These are phyloP conservation scores for Sugiyamaella boreocaroliniensis DNA, from an alignment of 805 yeast genomes.

Conservation along the genomic window DNA sequence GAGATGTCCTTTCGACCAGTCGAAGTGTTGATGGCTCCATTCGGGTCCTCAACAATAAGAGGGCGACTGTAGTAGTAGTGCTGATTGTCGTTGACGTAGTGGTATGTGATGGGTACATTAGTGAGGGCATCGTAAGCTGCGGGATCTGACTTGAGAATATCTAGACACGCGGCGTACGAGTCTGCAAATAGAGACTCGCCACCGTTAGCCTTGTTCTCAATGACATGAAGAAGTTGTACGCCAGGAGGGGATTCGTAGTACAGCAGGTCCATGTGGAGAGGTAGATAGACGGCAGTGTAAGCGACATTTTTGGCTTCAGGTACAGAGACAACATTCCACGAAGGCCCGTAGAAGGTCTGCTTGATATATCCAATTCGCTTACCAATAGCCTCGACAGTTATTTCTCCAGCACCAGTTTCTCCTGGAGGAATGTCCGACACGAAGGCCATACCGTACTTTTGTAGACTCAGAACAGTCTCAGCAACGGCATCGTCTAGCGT, in stretches of 20 bases:
- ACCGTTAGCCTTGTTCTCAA: slow-evolving; percentile 42
- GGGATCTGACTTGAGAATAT: slow-evolving; percentile 50
- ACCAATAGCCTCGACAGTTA: slow-evolving; percentile 40
- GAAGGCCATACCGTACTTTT: slow-evolving; percentile 51
- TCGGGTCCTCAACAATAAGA: slow-evolving; percentile 50
- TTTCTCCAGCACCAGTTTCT: slow-evolving; percentile 16
- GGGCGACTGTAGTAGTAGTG: slow-evolving; percentile 59
- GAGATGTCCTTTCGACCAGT: slow-evolving; percentile 36
- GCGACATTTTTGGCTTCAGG: slow-evolving; percentile 62
- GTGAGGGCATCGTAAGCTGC: slow-evolving; percentile 57
- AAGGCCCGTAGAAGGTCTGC: slow-evolving; percentile 62
- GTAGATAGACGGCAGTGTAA: slow-evolving; percentile 55
- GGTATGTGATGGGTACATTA: slow-evolving; percentile 60
- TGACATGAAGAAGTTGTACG: slow-evolving; percentile 57
- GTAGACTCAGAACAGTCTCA: slow-evolving; percentile 40
- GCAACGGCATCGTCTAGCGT: slow-evolving; percentile 32
- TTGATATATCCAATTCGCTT: slow-evolving; percentile 59
- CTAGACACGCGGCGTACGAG: slow-evolving; percentile 56
- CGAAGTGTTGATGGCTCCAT: slow-evolving; percentile 26
- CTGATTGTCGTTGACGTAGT: slow-evolving; percentile 55
- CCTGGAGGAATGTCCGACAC: slow-evolving; percentile 48
- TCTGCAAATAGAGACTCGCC: slow-evolving; percentile 69
- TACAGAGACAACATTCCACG: slow-evolving; percentile 55
- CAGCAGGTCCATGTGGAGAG: slow-evolving; percentile 70
- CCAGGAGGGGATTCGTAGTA: slow-evolving; percentile 83